Base-by-base conservation (phyloP, 495 filamentous ascomycete genomes). In the Xylaria bambusicola region DNA sequence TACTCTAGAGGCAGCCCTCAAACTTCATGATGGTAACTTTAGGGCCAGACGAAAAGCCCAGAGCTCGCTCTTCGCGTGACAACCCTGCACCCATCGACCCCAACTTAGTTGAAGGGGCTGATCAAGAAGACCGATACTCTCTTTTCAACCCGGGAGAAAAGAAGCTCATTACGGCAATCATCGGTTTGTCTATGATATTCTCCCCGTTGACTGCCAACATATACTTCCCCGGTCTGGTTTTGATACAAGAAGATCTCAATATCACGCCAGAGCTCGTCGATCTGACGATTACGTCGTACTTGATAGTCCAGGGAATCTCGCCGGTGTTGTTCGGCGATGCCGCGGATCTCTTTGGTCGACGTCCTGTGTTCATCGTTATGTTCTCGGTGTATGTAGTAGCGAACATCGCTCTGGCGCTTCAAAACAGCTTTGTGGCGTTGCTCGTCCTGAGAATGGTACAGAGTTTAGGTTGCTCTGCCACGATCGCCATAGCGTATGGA, bases 191-290 rank as follows among this genome's bases (percentile, higher is more conserved):
- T 17, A 58, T 67, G 38, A 65, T 65, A 29, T 74, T 77, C 63
- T 71, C 65, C 7, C 71, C 66, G 0, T 48, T 75, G 8, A 74
- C 65, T 56, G 75, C 75, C 56, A 74, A 75, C 20, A 71, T 78
- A 6, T 74, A 75, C 66, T 77, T 80, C 51, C 80, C 80, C 8
- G 77, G 76, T 0, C 62, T 82, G 13, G 70, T 73, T 9, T 76
- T 75, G 1, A 77, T 82, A 12, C 72, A 77, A 3, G 33, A 54
- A 10, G 75, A 80, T 38, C 62, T 81, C 2, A 61, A 72, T 33
- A 67, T 77, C 3, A 77, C 76, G 0, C 31, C 74, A 4, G 71
- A 76, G 26, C 68, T 78, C 1, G 69, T 81, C 62, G 76, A 78
- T 44, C 68, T 81, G 9, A 82, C 79, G 0, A 73, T 84, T 2